These are phyloP conservation scores for Infundibulicybe gibba DNA, from an alignment of 768 basidiomycete species.

Conservation along the genomic window DNA sequence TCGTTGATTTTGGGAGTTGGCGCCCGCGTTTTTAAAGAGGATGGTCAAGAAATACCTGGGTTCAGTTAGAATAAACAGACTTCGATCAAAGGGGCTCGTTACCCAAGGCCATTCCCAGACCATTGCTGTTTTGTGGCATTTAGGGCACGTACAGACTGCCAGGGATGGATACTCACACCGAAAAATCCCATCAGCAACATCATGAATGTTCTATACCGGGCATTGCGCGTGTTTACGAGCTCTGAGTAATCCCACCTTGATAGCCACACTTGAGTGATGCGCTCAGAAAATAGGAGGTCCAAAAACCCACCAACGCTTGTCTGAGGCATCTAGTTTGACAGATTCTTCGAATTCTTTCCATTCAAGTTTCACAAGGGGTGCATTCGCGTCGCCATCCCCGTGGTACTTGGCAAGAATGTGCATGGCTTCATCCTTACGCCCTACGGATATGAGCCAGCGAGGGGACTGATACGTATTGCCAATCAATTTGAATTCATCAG, in stretches of 20 bases:
- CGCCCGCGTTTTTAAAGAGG: conserved; percentile 34
- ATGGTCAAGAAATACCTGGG: conserved; percentile 40
- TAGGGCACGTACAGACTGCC: background rate
- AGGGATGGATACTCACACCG: conserved; percentile 26
- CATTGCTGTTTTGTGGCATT: conserved; percentile 32
- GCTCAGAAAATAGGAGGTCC: background rate
- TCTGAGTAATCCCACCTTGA: conserved; percentile 48
- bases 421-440: conserved; percentile 43
- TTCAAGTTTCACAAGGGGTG: conserved; percentile 48
- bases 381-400: conserved; percentile 44
- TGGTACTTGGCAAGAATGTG: conserved; percentile 50
- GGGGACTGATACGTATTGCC: conserved; percentile 31
- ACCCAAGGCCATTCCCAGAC: conserved; percentile 53
- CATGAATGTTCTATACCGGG: conserved; percentile 42
- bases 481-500: background rate
- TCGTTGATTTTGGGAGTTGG: conserved; percentile 31
- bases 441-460: conserved; percentile 50
- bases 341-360: conserved; percentile 50
- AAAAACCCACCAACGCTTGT: conserved; percentile 48
- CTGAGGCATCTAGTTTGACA: conserved; percentile 45
- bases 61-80: background rate
- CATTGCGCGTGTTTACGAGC: conserved; percentile 42
- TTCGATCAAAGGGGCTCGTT: conserved; percentile 1
- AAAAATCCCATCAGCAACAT: conserved; percentile 53
- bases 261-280: background rate